Evolutionary conservation across 1,139 yeast genomes (phyloP), one percentile per base, ranked within the genome.

Genomic region (Martiniozyma asiatica): DNA sequence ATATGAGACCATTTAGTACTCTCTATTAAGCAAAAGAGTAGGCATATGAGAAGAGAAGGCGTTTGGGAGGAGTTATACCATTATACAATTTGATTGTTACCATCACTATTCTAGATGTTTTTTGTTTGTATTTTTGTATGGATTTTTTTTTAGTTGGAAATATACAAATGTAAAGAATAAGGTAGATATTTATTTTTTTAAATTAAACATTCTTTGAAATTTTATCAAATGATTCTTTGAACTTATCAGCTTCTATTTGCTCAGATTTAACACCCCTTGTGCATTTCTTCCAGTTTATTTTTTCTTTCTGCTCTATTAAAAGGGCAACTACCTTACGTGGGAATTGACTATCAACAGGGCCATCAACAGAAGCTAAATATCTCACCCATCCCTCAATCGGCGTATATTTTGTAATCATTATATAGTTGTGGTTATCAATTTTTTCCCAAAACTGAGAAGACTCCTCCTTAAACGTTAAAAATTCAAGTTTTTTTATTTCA

Each of bases 281-380:
- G 44, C 94, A 80, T 33, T 71, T 69, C 35, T 74, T 77, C 94
- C 94, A 82, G 36, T 68, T 68, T 0, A 69, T 55, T 40, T 93
- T 57, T 37, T 73, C 73, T 2, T 77, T 75, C 14, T 69, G 55
- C 29, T 63, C 65, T 31, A 81, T 49, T 5, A 75, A 51, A 40
- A 61, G 63, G 0, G 93, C 84, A 23, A 79, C 45, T 1, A 78
- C 85, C 43, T 85, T 61, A 48, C 94, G 61, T 1, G 93, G 92
- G 43, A 81, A 79, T 42, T 80, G 93, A 10, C 80, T 55, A 50
- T 81, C 94, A 7, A 80, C 39, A 13, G 43, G 42, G 18, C 24
- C 36, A 8, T 36, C 42, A n/a, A n/a, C n/a, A n/a, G n/a, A n/a
- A n/a, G n/a, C n/a, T n/a, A n/a, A n/a, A n/a, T n/a, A n/a, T n/a